Evolutionary conservation across 2,329 filamentous ascomycete genomes (phyloP).

Genomic region (Cladosporium sp.): DNA sequence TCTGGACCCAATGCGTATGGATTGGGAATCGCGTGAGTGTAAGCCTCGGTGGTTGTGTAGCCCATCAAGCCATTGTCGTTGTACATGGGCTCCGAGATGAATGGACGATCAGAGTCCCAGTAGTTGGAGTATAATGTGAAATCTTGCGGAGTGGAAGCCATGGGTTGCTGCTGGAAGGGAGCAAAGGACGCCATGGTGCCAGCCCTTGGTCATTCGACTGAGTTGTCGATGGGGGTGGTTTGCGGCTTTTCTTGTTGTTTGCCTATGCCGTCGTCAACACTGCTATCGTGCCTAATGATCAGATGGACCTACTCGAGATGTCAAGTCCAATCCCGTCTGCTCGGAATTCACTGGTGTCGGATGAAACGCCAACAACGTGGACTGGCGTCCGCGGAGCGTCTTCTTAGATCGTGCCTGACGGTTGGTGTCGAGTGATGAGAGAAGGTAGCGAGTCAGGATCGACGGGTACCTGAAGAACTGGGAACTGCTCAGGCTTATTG

Average conservation of each 20-base stretch:
- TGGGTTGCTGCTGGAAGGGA: conserved; percentile 25
- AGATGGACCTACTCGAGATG: neutral
- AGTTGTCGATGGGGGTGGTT: neutral
- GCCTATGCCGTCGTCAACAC: neutral
- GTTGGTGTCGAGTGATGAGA: neutral
- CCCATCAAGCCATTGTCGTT: conserved; percentile 23
- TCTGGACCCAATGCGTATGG: conserved; percentile 35
- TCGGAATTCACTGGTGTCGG: neutral
- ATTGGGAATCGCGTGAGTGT: conserved; percentile 31
- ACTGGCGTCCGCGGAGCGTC: neutral
- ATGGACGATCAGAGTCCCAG: conserved; percentile 28
- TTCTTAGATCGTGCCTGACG: conserved; percentile 1
- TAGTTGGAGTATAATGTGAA: conserved; percentile 19
- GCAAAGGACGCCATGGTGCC: conserved; percentile 28
- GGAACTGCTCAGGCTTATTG: conserved; percentile 8
- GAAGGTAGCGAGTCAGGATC: conserved; percentile 7
- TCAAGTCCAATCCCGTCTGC: neutral
- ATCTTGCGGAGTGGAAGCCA: conserved; percentile 26
- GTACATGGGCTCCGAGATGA: conserved; percentile 24
- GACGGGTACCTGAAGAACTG: conserved; percentile 12
- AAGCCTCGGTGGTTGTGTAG: conserved; percentile 25
- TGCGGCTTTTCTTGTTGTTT: neutral
- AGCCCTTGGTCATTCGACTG: neutral
- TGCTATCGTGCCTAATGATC: neutral
- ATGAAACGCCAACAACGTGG: neutral